Base-by-base conservation (phyloP, 306 rosid genomes). In the Lablab purpureus region DNA sequence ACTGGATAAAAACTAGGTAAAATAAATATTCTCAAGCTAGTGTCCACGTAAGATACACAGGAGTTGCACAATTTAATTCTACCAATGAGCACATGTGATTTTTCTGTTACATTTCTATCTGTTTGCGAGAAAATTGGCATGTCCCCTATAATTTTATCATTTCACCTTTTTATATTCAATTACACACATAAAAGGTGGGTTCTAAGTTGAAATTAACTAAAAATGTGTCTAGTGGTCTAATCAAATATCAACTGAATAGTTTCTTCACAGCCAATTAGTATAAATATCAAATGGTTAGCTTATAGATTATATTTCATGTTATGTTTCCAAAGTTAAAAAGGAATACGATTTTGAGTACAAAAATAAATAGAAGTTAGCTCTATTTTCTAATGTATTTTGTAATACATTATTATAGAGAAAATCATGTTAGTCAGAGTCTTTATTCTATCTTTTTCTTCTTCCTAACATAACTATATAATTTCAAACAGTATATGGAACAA, bases 401-500 rank as follows among this genome's bases (percentile, higher is more conserved):
- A 62, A 28, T 34, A 17, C 12, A 30, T 30, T 2, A 62, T 32
- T n/a, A 34, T 8, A n/a, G 4, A 64, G 15, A n/a, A 63, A 34
- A n/a, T 18, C 6, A 1, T 17, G n/a, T n/a, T n/a, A 34, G 4
- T 66, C 10, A 8, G 1, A 18, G 12, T 21, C 27, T 40, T 12
- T 2, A 41, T 41, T 12, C 19, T 40, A 30, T 62, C n/a, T 17
- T 37, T 65, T 65, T 41, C 21, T 45, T 19, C 51, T 22, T 22
- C 22, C 13, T 12, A 13, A 13, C 73, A 43, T 45, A 13, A 68
- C 40, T 14, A 25, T 14, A 68, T 43, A 23, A 23, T 68, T 43
- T 45, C 21, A 67, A 22, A 66, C 4, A 71, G 67, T 66, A 65
- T 40, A 21, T 25, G 65, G 51, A 18, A 32, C 49, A 80, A 52